A percentile compares a stretch with the other conserved stretches of the same genome.
phyloP scores from a whole-genome alignment of 495 filamentous ascomycete genomes.

The Hypoxylon rickii region DNA sequence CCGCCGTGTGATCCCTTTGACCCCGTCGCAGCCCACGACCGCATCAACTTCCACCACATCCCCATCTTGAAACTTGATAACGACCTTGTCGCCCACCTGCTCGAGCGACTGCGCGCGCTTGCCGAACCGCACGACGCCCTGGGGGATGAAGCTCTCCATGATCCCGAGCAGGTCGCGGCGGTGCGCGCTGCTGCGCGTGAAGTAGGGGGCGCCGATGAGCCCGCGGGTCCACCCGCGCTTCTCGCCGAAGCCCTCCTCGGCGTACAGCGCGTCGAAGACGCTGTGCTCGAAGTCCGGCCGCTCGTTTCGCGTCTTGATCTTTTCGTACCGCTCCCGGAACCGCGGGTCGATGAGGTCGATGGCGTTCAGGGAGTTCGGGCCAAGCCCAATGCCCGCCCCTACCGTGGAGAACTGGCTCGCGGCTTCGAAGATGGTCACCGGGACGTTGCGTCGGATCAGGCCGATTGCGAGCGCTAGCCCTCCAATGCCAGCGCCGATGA shows the following conservation, averaged over 20 bases:
- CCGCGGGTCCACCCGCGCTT: slow-evolving; percentile 32
- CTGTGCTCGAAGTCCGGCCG: slow-evolving; percentile 27
- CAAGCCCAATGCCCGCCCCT: slow-evolving; percentile 53
- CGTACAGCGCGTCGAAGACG: slow-evolving; percentile 31
- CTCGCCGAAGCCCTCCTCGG: slow-evolving; percentile 30
- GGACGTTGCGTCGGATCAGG: slow-evolving; percentile 49
- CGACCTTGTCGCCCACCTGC: slow-evolving; percentile 28
- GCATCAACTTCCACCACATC: slow-evolving; percentile 36
- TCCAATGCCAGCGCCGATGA: slow-evolving; percentile 56
- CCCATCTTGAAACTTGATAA: slow-evolving; percentile 37
- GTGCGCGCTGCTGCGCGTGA: slow-evolving; percentile 32
- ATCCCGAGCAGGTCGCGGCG: slow-evolving; percentile 33
- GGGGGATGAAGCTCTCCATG: slow-evolving; percentile 38
- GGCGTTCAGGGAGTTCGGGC: slow-evolving; percentile 49
- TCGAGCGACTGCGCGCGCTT: slow-evolving; percentile 28
- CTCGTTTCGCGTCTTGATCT: slow-evolving; percentile 30
- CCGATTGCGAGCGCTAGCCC: slow-evolving; percentile 54
- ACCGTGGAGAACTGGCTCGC: slow-evolving; percentile 48
- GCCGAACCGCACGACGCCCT: slow-evolving; percentile 35
- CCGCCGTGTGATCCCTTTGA: slow-evolving; percentile 52
- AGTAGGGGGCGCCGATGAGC: slow-evolving; percentile 34
- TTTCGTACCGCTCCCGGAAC: slow-evolving; percentile 28
- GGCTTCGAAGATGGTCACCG: slow-evolving; percentile 53
- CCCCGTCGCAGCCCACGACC: slow-evolving; percentile 64
- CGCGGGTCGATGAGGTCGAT: slow-evolving; percentile 51